Evolutionary conservation across 306 rosid species (phyloP).

Genomic region (Quercus berberidifolia): DNA sequence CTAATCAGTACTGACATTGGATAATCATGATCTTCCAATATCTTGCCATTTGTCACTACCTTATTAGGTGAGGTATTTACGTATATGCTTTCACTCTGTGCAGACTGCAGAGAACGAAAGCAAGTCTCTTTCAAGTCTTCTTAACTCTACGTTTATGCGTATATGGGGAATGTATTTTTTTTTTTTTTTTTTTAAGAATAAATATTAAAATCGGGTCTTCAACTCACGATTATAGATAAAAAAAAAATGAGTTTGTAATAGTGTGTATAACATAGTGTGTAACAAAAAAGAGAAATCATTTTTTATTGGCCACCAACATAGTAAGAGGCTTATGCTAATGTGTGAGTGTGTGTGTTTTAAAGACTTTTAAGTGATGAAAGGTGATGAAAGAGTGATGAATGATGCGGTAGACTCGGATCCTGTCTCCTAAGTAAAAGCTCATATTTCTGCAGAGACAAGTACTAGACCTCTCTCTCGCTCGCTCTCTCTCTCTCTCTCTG

Average conservation of each 20-base stretch:
- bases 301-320: no score
- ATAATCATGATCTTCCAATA: slow-evolving; percentile 5
- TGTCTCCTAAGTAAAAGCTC: slow-evolving; percentile 45
- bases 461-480: neutral
- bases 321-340: neutral
- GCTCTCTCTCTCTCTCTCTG: neutral
- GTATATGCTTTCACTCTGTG: neutral
- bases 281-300: no score
- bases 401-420: slow-evolving; percentile 94
- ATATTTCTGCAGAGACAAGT: slow-evolving; percentile 5
- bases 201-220: no score
- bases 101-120: no score
- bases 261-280: no score
- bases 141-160: neutral
- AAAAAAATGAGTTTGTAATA: no score
- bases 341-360: slow-evolving; percentile 6
- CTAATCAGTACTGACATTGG: slow-evolving; percentile 12
- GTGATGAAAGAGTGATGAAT: slow-evolving; percentile 39
- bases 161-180: neutral
- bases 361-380: neutral
- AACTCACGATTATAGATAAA: no score
- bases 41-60: slow-evolving; percentile 29
- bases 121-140: no score
- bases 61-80: neutral
- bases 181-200: neutral